These are phyloP conservation scores for Colletotrichum lentis DNA, from an alignment of 2,329 filamentous ascomycete species.

Conservation along the genomic window DNA sequence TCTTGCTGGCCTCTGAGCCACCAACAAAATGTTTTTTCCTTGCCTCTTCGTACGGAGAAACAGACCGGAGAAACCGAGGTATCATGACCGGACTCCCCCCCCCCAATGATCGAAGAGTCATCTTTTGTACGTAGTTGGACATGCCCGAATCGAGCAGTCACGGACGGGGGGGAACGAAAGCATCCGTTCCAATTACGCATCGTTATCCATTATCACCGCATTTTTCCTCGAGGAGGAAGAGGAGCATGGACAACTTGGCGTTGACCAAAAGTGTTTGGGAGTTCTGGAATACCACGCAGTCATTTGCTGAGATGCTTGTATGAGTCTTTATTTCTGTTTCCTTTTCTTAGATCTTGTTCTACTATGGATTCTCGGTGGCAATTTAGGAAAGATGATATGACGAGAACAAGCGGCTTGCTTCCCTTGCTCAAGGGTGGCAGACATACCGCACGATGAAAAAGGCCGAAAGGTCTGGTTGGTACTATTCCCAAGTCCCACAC, in stretches of 20 bases:
- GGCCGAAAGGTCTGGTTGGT: background rate
- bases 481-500: background rate
- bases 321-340: background rate
- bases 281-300: conserved; percentile 19
- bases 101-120: background rate
- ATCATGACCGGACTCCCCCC: too few species aligned
- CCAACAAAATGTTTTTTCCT: too few species aligned
- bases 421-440: background rate
- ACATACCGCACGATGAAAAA: background rate
- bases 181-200: background rate
- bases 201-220: background rate
- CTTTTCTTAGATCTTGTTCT: background rate
- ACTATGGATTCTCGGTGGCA: background rate
- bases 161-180: background rate
- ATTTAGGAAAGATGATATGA: background rate
- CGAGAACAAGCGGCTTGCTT: background rate
- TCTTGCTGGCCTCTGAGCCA: conserved; percentile 50
- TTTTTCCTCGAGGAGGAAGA: background rate
- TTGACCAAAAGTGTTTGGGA: conserved; percentile 1
- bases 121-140: background rate
- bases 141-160: background rate
- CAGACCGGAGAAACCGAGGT: background rate
- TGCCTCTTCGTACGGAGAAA: background rate
- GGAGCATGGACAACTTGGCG: background rate
- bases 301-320: conserved; percentile 5